Evolutionary conservation across 345 rosid species (phyloP).

Genomic region (Sonneratia alba): DNA sequence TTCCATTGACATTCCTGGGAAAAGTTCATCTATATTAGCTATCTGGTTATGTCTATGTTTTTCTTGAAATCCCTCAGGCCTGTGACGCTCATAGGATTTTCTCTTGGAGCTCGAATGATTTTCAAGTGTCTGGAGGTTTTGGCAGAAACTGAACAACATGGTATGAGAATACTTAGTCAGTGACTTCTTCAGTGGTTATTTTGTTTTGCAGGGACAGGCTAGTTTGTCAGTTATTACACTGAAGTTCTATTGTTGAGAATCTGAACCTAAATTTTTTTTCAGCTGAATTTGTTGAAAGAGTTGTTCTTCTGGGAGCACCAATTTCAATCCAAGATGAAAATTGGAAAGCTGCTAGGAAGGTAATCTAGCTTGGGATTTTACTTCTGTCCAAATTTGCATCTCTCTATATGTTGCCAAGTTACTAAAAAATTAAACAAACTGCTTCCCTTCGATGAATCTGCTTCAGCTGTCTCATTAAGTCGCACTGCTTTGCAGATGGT

Average conservation of each 20-base stretch:
- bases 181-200: not conserved
- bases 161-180: slow-evolving; percentile 20
- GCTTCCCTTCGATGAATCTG: not conserved
- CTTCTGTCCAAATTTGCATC: not conserved
- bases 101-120: slow-evolving; percentile 88
- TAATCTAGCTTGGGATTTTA: slow-evolving; percentile 13
- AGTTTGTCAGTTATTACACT: not conserved
- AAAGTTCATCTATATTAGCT: not conserved
- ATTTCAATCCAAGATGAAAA: slow-evolving; percentile 69
- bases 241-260: not conserved
- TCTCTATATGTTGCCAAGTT: not conserved
- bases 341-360: slow-evolving; percentile 87
- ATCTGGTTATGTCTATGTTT: slow-evolving; percentile 1
- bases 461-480: not conserved
- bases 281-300: slow-evolving; percentile 93
- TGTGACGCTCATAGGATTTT: slow-evolving; percentile 78
- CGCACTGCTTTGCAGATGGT: slow-evolving; percentile 59
- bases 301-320: slow-evolving; percentile 91
- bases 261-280: slow-evolving; percentile 17
- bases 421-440: no score
- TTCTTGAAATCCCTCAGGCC: slow-evolving; percentile 46
- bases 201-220: not conserved
- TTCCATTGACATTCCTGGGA: not conserved
- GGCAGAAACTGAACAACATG: slow-evolving; percentile 71
- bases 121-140: slow-evolving; percentile 81